Conservation (phyloP, 108 stramenopile genomes). For the Parietichytrium sp. region DNA sequence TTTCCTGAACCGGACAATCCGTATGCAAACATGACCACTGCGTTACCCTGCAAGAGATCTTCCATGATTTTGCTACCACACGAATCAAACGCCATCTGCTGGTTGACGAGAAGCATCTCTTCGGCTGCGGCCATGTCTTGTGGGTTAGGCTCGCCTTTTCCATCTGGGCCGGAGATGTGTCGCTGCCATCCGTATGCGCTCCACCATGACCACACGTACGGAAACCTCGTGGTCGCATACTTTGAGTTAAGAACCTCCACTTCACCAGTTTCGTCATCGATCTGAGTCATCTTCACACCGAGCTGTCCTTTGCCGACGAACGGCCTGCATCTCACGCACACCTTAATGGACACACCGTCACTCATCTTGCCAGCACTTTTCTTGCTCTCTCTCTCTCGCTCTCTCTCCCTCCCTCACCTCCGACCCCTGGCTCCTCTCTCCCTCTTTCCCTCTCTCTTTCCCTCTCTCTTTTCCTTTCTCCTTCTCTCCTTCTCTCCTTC, state of each 20-base stretch:
- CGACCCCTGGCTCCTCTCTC: no score
- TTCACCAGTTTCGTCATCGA: constrained; percentile 46
- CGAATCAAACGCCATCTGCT: constrained; percentile 45
- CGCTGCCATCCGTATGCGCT: constrained; percentile 54
- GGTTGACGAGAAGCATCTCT: constrained; percentile 37
- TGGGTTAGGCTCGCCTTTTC: neutral
- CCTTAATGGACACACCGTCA: constrained; percentile 24
- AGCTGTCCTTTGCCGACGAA: constrained; percentile 46
- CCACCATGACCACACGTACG: constrained; percentile 65
- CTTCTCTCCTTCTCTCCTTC: no score
- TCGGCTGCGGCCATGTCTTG: neutral
- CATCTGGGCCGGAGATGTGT: constrained; percentile 39
- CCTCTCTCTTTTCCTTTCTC: no score
- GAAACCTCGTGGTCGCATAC: constrained; percentile 61
- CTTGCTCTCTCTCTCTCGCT: no score
- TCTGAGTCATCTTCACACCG: constrained; percentile 50
- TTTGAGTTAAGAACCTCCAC: constrained; percentile 52
- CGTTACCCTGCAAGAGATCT: constrained; percentile 47
- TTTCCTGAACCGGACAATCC: constrained; percentile 65
- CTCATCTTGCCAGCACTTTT: no score
- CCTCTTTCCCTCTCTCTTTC: no score
- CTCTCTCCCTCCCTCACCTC: no score
- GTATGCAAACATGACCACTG: constrained; percentile 68
- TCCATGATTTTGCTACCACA: constrained; percentile 50
- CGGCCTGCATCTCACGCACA: constrained; percentile 41